A percentile compares a stretch with the other conserved stretches of the same genome.
These are phyloP conservation scores for Inosperma sp. DNA, from an alignment of 768 basidiomycete species.

Conservation along the genomic window DNA sequence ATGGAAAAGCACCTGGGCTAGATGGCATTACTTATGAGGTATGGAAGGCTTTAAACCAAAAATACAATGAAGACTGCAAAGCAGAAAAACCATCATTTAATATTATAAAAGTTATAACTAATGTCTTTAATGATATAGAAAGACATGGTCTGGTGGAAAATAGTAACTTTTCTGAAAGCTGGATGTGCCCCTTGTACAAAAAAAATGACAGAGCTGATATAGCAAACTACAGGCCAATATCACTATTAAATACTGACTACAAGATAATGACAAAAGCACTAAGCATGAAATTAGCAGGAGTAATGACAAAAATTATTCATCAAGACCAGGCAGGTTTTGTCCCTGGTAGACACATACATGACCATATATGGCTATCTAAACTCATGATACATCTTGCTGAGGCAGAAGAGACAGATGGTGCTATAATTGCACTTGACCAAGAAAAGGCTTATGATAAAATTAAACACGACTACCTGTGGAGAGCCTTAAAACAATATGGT, in stretches of 20 bases:
- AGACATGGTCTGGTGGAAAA: background rate
- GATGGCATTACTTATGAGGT: background rate
- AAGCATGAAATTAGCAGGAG: constrained; percentile 14
- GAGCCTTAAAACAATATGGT: constrained; percentile 14
- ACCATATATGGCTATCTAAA: constrained; percentile 29
- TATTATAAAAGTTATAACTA: background rate
- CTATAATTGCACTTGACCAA: constrained; percentile 32
- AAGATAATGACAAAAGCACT: constrained; percentile 28
- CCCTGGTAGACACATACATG: constrained; percentile 22
- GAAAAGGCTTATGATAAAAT: constrained; percentile 40
- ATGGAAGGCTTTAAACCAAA: background rate
- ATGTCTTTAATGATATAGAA: background rate
- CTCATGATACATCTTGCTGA: constrained; percentile 24
- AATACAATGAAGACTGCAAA: background rate
- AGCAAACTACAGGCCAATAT: constrained; percentile 35
- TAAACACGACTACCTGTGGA: constrained; percentile 27
- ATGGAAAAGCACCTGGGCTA: background rate
- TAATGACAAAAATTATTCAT: constrained; percentile 24
- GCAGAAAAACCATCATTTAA: background rate
- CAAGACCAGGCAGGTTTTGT: constrained; percentile 37
- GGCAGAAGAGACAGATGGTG: constrained; percentile 20
- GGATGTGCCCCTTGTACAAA: constrained; percentile 41
- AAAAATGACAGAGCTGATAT: constrained; percentile 32
- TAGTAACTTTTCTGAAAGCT: constrained; percentile 28
- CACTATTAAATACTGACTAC: constrained; percentile 30